A percentile compares a stretch with the other conserved stretches of the same genome.
Evolutionary conservation across 2,329 filamentous ascomycete species (phyloP).

Genomic region (Catunica adiposa): DNA sequence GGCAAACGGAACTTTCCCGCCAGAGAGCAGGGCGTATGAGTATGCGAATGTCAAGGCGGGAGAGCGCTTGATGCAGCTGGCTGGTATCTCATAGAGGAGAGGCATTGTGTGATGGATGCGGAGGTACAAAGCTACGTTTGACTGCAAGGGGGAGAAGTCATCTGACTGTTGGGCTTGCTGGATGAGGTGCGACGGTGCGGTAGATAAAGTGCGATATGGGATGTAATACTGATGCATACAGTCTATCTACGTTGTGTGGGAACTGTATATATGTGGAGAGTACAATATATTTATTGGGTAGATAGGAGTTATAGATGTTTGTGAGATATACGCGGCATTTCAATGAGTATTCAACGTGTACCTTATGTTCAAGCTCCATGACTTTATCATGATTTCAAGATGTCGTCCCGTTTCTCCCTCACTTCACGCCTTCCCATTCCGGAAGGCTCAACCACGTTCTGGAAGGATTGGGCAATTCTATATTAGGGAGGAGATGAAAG

Average conservation of each 20-base stretch:
- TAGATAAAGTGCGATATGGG: background rate
- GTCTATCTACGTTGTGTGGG: background rate
- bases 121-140: background rate
- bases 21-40: slow-evolving; percentile 51
- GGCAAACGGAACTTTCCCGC: slow-evolving; percentile 71
- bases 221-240: background rate
- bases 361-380: background rate
- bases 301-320: background rate
- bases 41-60: slow-evolving; percentile 46
- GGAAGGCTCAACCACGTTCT: background rate
- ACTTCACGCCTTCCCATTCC: background rate
- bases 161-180: background rate
- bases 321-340: background rate
- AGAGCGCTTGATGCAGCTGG: slow-evolving; percentile 39
- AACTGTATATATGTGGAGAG: background rate
- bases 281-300: background rate
- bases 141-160: background rate
- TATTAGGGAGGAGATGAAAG: background rate
- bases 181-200: background rate
- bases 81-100: slow-evolving; percentile 8
- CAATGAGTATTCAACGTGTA: background rate
- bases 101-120: background rate
- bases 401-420: background rate
- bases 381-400: background rate
- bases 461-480: too few relatives aligned